Evolutionary conservation across 768 basidiomycete species (phyloP), one percentile per base, ranked within the genome.

Genomic region (Lenzites betulinus): DNA sequence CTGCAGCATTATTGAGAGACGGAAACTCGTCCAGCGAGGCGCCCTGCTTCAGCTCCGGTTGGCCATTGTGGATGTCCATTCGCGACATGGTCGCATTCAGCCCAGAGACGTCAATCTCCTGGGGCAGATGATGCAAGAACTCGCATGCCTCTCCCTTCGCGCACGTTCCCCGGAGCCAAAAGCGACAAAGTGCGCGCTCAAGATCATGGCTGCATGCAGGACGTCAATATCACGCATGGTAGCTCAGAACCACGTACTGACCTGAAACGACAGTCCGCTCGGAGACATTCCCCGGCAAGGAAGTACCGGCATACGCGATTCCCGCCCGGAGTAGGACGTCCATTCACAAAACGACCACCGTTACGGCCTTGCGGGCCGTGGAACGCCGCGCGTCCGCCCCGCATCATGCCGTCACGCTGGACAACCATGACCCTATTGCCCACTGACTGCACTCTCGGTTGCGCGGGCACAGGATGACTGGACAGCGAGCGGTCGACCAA

Each of bases 231-330:
- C 50, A 41, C 22, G 25, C 16, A 35, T 2, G 18, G 36, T 18
- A 15, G 26, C 20, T 54, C 25, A 51, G 38, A 58, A 23, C 3
- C 13, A 60, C 4, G 47, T 25, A 70, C 85, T 64, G 66, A 96
- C 96, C 94, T 98, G 79, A 98, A 99, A 58, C 96, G 87, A 76
- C 97, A 98, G 77, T 99, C 97, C 43, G 95, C 92, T 48, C 97
- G 78, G 59, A 98, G 77, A 70, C 97, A 99, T 74, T 98, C 95
- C 16, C 97, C 97, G 7, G 93, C 92, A 25, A 99, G 83, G 76
- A 95, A 99, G 72, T 98, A 98, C 55, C 97, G 81, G 74, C 97
- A 99, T 26, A 99, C 95, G 59, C 93, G 79, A 67, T 87, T 90
- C 11, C 87, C 87, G 48, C 83, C 82, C 51, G 80, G 77, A 0